Base-by-base conservation (phyloP, 495 filamentous ascomycete genomes). In the Neurospora sublineolata region DNA sequence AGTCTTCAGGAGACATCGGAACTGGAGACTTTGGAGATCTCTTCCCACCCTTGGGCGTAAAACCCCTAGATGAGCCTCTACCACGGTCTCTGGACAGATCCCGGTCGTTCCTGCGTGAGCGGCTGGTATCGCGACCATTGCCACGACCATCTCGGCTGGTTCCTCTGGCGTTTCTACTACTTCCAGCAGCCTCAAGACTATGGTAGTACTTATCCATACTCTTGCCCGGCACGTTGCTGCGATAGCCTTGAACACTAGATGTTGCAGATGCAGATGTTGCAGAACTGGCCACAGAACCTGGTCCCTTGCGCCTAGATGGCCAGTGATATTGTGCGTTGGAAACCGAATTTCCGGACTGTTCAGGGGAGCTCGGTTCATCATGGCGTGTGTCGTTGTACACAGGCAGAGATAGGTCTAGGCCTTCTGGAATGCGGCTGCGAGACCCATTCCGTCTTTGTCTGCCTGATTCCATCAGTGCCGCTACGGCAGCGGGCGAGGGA, bases 1-100 rank as follows among this genome's bases (percentile, higher is more conserved):
- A 75, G 72, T 95, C 92, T 74, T 97, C 92, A 0, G 93, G 92
- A 1, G 93, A 94, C 94, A 97, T 97, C 20, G 93, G 92, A 14
- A 96, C 88, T 0, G 94, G 94, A 11, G 93, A 97, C 58, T 92
- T 94, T 5, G 93, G 94, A 7, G 94, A 97, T 6, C 92, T 86
- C 77, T 97, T 96, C 8, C 92, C 91, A 37, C 93, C 90, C 76
- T 83, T 84, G 69, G 81, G 80, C 44, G 89, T 91, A 73, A 93
- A 92, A 73, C 91, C 91, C 60, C 89, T 88, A 70, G 86, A 82
- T 10, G 85, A 84, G 68, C 84, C 85, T 42, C 90, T 86, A 23
- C 90, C 92, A 52, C 92, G 89, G 36, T 89, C 89, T 74, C 88
- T 86, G 12, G 92, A 93, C 10, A 77, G 78, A n/a, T 92, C 90